A percentile compares a stretch with the other conserved stretches of the same genome.
These are phyloP conservation scores for Castanospermum australe DNA, from an alignment of 306 rosid species.

Conservation along the genomic window DNA sequence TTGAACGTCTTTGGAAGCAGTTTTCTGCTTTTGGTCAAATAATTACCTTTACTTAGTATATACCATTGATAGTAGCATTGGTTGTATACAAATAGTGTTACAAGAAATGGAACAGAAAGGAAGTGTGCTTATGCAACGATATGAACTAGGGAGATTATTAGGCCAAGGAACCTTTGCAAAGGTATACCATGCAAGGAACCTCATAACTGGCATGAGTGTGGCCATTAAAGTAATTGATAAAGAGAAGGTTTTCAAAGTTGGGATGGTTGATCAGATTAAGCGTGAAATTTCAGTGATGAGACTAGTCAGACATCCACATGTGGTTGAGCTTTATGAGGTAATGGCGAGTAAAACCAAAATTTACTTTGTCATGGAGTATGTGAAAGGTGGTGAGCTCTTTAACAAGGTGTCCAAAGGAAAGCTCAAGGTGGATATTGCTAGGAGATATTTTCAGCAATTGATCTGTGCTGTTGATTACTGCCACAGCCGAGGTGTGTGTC, in stretches of 20 bases:
- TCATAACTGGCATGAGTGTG: slow-evolving; percentile 68
- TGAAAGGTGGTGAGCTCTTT: slow-evolving; percentile 93
- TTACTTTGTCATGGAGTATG: slow-evolving; percentile 90
- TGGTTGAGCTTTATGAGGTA: slow-evolving; percentile 93
- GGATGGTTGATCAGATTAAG: slow-evolving; percentile 89
- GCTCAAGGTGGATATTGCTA: slow-evolving; percentile 76
- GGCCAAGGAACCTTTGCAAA: slow-evolving; percentile 99
- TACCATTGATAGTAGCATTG: slow-evolving; percentile 29
- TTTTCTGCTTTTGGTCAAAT: slow-evolving; percentile 20
- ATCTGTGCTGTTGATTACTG: slow-evolving; percentile 90
- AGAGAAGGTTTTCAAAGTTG: slow-evolving; percentile 82
- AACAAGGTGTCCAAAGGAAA: slow-evolving; percentile 84
- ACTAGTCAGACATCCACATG: slow-evolving; percentile 72
- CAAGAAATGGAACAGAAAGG: slow-evolving; percentile 68
- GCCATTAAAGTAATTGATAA: slow-evolving; percentile 84
- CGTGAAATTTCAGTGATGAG: slow-evolving; percentile 92
- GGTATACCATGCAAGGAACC: slow-evolving; percentile 85
- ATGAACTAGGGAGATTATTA: slow-evolving; percentile 73
- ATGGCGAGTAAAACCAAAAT: slow-evolving; percentile 96
- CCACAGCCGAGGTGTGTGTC: slow-evolving; percentile 87
- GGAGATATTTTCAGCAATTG: slow-evolving; percentile 86
- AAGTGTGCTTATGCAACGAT: slow-evolving; percentile 74
- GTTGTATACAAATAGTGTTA: slow-evolving; percentile 20
- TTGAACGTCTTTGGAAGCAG: slow-evolving; percentile 27
- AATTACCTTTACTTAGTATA: slow-evolving; percentile 11